A percentile compares a stretch with the other conserved stretches of the same genome.
These are phyloP conservation scores for Kwoniella botswanensis DNA, from an alignment of 768 basidiomycete genomes.

Conservation along the genomic window DNA sequence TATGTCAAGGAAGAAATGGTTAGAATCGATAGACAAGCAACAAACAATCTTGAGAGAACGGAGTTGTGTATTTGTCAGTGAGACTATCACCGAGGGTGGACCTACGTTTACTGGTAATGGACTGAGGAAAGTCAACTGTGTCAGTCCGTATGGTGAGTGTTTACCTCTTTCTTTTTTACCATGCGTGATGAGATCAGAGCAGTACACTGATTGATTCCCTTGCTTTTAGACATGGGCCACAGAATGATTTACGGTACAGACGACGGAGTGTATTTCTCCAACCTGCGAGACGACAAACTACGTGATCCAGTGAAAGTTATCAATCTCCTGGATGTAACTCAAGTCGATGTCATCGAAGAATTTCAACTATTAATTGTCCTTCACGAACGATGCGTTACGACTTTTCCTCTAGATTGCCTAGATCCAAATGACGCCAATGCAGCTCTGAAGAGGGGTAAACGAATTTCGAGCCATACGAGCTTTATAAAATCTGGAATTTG, in stretches of 20 bases:
- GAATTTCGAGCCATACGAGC: conserved; percentile 92
- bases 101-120: conserved; percentile 70
- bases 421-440: conserved; percentile 88
- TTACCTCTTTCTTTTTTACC: not conserved
- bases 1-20: conserved; percentile 87
- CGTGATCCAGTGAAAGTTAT: conserved; percentile 86
- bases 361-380: conserved; percentile 95
- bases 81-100: conserved; percentile 75
- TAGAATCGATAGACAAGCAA: conserved; percentile 87
- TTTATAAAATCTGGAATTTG: conserved; percentile 98
- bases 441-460: conserved; percentile 89
- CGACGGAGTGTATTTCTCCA: conserved; percentile 93
- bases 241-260: conserved; percentile 95
- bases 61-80: conserved; percentile 83
- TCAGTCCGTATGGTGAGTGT: conserved; percentile 80
- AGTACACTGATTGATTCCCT: no score
- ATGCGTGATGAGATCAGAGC: not conserved
- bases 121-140: conserved; percentile 87
- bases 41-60: conserved; percentile 82
- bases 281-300: conserved; percentile 73
- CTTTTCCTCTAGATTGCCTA: conserved; percentile 91
- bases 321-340: conserved; percentile 82
- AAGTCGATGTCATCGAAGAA: conserved; percentile 95
- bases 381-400: conserved; percentile 97
- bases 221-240: conserved; percentile 73